Percentiles rank a stretch among this genome's conserved stretches.
Evolutionary conservation across 2,329 filamentous ascomycete species (phyloP).

Genomic region (Knufia petricola): DNA sequence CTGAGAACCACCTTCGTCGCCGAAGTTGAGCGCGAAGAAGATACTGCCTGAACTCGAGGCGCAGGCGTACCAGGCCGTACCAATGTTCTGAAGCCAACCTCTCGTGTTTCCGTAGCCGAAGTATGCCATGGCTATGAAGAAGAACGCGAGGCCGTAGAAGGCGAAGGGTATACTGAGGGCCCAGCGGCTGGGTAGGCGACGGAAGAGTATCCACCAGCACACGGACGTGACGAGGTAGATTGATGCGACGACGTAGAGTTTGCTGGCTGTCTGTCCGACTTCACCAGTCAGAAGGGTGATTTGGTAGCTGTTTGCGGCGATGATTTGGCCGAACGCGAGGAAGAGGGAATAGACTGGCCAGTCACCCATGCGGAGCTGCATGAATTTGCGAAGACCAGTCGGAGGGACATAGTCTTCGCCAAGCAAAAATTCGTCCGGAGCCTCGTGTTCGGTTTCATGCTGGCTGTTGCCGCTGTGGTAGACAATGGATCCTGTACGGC

Average conservation of each 20-base stretch:
- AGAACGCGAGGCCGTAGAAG: conserved; percentile 54
- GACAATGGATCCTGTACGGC: conserved; percentile 14
- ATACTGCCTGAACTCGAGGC: conserved; percentile 55
- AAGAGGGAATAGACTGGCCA: conserved; percentile 56
- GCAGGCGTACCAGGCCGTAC: conserved; percentile 51
- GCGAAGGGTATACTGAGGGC: conserved; percentile 52
- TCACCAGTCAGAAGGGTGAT: conserved; percentile 58
- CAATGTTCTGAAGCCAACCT: conserved; percentile 51
- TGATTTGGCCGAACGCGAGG: conserved; percentile 53
- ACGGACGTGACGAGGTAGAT: conserved; percentile 51
- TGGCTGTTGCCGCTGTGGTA: conserved; percentile 10
- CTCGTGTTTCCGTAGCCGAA: conserved; percentile 32
- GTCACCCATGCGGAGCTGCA: conserved; percentile 50
- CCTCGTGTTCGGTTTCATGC: conserved; percentile 26
- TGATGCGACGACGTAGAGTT: conserved; percentile 51
- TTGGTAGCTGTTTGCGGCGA: conserved; percentile 58
- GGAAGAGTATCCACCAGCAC: conserved; percentile 55
- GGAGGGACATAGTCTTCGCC: conserved; percentile 48
- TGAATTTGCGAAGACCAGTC: conserved; percentile 45
- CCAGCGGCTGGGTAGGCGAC: conserved; percentile 47
- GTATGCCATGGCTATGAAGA: conserved; percentile 55
- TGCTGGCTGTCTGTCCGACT: conserved; percentile 48
- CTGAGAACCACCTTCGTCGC: conserved; percentile 52
- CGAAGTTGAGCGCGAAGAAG: conserved; percentile 60
- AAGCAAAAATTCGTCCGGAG: conserved; percentile 45